Evolutionary conservation across 306 rosid genomes (phyloP).

Genomic region (Trifolium dubium): DNA sequence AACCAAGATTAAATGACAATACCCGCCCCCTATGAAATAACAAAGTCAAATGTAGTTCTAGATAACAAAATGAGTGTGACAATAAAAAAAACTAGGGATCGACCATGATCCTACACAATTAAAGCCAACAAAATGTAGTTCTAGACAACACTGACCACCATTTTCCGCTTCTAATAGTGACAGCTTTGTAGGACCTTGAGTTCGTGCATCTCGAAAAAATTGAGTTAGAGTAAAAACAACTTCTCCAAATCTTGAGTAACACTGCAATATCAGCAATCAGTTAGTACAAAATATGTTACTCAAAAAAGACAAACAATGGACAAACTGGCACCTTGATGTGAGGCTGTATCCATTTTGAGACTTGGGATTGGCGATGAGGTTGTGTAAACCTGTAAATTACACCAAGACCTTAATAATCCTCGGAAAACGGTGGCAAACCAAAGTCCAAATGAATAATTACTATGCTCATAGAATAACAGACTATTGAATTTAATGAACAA

Average conservation of each 20-base stretch:
- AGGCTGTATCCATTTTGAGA: constrained; percentile 94
- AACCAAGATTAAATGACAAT: not conserved
- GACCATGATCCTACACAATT: constrained; percentile 15
- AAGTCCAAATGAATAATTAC: constrained; percentile 25
- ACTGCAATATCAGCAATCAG: constrained; percentile 54
- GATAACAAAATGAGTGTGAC: not conserved
- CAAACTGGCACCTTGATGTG: constrained; percentile 73
- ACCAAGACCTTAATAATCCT: constrained; percentile 26
- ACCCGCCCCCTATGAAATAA: constrained; percentile 14
- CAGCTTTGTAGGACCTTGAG: constrained; percentile 60
- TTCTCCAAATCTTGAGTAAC: constrained; percentile 85
- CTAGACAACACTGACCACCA: constrained; percentile 54
- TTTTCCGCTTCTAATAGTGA: constrained; percentile 56
- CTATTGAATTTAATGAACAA: constrained; percentile 19
- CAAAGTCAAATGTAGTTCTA: constrained; percentile 22
- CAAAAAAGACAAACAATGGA: constrained; percentile 28
- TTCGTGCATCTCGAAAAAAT: constrained; percentile 78
- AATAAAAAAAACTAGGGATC: not conserved
- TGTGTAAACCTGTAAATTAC: constrained; percentile 73
- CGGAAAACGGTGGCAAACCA: constrained; percentile 21
- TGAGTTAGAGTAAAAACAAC: constrained; percentile 80
- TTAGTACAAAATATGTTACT: constrained; percentile 40
- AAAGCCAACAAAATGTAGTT: constrained; percentile 23
- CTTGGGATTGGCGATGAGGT: constrained; percentile 80
- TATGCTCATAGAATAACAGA: constrained; percentile 8